phyloP scores from a whole-genome alignment of 176 grass and related monocot species.

The Luzula sylvatica region DNA sequence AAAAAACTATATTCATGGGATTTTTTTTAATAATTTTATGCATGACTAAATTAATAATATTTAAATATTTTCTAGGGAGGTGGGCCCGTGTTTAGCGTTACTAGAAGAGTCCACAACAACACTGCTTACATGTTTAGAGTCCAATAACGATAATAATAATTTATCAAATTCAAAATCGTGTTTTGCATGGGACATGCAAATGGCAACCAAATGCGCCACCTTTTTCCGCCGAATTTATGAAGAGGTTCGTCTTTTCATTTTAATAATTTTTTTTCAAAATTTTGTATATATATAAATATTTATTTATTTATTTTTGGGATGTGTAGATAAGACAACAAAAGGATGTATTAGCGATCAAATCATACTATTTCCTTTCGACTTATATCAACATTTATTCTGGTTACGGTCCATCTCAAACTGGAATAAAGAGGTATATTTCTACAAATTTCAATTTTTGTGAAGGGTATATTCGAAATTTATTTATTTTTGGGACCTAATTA shows the following conservation, averaged over 20 bases:
- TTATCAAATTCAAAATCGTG: neutral
- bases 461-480: too few relatives aligned
- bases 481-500: neutral
- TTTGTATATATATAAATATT: neutral
- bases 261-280: neutral
- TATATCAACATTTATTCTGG: conserved; percentile 83
- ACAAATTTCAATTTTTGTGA: neutral
- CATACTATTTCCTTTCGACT: conserved; percentile 71
- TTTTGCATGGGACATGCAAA: conserved; percentile 61
- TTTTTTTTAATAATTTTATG: too few relatives aligned
- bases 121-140: conserved; percentile 85
- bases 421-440: conserved; percentile 49
- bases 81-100: conserved; percentile 48
- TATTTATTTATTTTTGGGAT: conserved; percentile 14
- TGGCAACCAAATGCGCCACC: conserved; percentile 69
- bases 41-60: too few relatives aligned
- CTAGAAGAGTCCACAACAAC: conserved; percentile 65
- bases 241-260: conserved; percentile 43
- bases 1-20: too few relatives aligned
- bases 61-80: conserved; percentile 43
- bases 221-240: conserved; percentile 94
- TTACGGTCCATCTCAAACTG: conserved; percentile 56
- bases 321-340: conserved; percentile 96
- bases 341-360: conserved; percentile 50
- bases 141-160: conserved; percentile 24